Base-by-base conservation (phyloP, 2,329 filamentous ascomycete genomes). In the Pseudogymnoascus sp. region DNA sequence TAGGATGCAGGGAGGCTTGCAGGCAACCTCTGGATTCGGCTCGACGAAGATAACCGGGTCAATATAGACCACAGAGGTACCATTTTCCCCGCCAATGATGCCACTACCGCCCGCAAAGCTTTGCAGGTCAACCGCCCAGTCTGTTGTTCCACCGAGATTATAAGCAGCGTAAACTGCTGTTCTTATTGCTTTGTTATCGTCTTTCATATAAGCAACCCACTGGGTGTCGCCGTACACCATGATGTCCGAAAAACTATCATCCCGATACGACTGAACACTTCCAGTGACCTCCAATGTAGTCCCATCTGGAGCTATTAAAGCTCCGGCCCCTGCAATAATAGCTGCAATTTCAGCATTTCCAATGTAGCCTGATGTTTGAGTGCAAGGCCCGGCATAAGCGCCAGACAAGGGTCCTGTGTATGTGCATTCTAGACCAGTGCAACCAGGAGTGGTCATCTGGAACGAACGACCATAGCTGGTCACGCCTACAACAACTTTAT, bases 111-210 rank as follows among this genome's bases (percentile, higher is more conserved):
- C 29, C 29, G 29, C 29, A 31, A 31, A 31, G 29, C 29, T 31
- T 31, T 31, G 29, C 5, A 77, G 64, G 64, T 76, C 74, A 37
- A 70, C 66, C 7, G 75, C 75, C 74, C 72, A 77, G 59, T 76
- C 70, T 17, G 66, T 64, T 15, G 64, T 73, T 1, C 74, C 74
- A 0, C 64, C 69, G 46, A 76, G 68, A 42, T 71, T 70, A 1
- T 68, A 40, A 0, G 26, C 40, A 35, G 69, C 29, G 62, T 70
- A 75, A 0, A 65, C 19, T 1, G 46, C 42, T 0, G 56, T 62
- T 5, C 74, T 69, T 1, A 21, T 21, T 0, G 29, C 17, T 46
- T 73, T 75, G 17, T 44, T 72, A 0, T 50, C 63, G 7, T 63
- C 38, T 17, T 64, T 62, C 68, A 69, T 70, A 60, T 74, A 73